phyloP scores from a whole-genome alignment of 441 rosid species.

The Croton laevigatus region DNA sequence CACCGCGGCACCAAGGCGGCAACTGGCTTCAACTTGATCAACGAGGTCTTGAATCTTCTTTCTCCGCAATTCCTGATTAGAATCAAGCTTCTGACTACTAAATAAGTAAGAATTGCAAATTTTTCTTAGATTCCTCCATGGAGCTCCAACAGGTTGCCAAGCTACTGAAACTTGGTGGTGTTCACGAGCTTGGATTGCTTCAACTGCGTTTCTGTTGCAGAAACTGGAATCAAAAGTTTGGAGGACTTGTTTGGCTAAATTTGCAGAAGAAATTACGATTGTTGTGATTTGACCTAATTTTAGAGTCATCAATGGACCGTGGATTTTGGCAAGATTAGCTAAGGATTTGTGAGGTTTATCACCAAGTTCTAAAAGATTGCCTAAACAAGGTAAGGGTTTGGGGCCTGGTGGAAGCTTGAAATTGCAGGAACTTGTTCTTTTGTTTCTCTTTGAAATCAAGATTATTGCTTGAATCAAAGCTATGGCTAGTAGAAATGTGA shows the following conservation, averaged over 20 bases:
- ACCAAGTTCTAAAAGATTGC: slow-evolving; percentile 20
- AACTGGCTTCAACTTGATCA: slow-evolving; percentile 1
- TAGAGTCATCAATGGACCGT: slow-evolving; percentile 27
- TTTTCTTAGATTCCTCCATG: slow-evolving; percentile 25
- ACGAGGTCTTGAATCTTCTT: slow-evolving; percentile 16
- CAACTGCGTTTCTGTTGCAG: neutral
- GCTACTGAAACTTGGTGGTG: neutral
- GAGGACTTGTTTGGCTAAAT: slow-evolving; percentile 22
- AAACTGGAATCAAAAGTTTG: slow-evolving; percentile 20
- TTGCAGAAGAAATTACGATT: slow-evolving; percentile 20
- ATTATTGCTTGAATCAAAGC: too few species aligned
- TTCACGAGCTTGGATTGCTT: slow-evolving; percentile 9
- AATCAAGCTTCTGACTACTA: slow-evolving; percentile 15
- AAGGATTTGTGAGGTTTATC: slow-evolving; percentile 24
- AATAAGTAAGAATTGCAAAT: slow-evolving; percentile 21
- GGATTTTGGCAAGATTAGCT: slow-evolving; percentile 20
- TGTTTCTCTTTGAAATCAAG: too few species aligned
- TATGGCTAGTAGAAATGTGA: too few species aligned
- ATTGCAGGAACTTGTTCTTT: slow-evolving; percentile 3
- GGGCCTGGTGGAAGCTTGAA: slow-evolving; percentile 33
- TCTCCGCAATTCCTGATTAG: slow-evolving; percentile 5
- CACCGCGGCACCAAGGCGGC: slow-evolving; percentile 1
- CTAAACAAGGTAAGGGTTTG: slow-evolving; percentile 13
- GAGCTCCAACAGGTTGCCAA: slow-evolving; percentile 10
- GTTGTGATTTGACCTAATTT: slow-evolving; percentile 22